Evolutionary conservation across 108 stramenopile genomes (phyloP).

Genomic region (Parietichytrium sp.): DNA sequence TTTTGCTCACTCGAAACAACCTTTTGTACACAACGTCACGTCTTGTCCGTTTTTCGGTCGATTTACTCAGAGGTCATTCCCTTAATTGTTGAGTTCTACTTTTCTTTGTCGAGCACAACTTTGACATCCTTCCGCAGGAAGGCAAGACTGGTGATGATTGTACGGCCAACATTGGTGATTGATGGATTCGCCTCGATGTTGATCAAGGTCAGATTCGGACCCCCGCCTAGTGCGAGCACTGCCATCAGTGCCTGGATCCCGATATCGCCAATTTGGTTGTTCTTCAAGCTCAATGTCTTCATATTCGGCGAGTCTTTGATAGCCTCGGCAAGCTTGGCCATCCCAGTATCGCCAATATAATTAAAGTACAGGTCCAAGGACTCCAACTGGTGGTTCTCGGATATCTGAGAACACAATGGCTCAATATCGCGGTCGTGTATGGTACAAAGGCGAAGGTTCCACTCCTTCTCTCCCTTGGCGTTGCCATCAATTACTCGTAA

Average conservation of each 20-base stretch:
- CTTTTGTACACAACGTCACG: too few relatives aligned
- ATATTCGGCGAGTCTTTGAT: background rate
- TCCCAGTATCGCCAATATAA: background rate
- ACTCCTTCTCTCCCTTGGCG: background rate
- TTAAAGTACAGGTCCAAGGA: constrained; percentile 16
- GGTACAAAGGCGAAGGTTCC: background rate
- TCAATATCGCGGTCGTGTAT: constrained; percentile 24
- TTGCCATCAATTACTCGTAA: background rate
- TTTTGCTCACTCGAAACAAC: too few relatives aligned
- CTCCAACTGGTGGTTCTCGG: background rate
- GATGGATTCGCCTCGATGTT: background rate
- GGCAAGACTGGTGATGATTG: background rate
- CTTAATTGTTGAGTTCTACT: too few relatives aligned
- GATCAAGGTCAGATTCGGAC: background rate
- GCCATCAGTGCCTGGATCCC: background rate
- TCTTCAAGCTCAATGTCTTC: background rate
- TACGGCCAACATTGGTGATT: constrained; percentile 1
- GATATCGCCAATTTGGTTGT: background rate
- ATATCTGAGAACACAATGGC: background rate
- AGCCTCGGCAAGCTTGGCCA: background rate
- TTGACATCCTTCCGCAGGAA: background rate
- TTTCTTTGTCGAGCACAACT: background rate
- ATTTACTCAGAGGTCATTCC: too few relatives aligned
- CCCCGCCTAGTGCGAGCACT: background rate
- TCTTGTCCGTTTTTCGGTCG: too few relatives aligned